A percentile compares a stretch with the other conserved stretches of the same genome.
These are phyloP conservation scores for Plantago major DNA, from an alignment of 257 asterid species.

Conservation along the genomic window DNA sequence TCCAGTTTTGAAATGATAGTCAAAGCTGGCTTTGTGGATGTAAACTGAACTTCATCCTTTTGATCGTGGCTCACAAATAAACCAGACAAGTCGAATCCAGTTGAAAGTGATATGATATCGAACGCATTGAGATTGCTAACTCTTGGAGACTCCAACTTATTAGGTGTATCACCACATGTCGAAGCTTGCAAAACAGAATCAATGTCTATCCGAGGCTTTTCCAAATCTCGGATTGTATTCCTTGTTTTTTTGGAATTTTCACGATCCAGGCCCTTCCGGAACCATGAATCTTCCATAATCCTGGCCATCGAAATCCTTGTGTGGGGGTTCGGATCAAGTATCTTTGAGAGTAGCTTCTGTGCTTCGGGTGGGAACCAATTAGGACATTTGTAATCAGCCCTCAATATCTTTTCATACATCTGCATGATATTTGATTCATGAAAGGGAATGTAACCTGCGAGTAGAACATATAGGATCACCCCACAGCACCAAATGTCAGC, in stretches of 20 bases:
- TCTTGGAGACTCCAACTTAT: constrained; percentile 28
- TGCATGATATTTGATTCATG: constrained; percentile 53
- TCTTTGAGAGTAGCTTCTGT: constrained; percentile 38
- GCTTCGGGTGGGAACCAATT: constrained; percentile 55
- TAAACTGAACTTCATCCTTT: constrained; percentile 65
- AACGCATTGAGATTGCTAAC: constrained; percentile 51
- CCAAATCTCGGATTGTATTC: constrained; percentile 16
- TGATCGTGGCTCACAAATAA: constrained; percentile 50
- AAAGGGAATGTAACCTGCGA: constrained; percentile 73
- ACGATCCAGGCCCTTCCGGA: constrained; percentile 38
- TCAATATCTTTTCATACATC: constrained; percentile 61
- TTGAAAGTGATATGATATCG: constrained; percentile 73
- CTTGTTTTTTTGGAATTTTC: constrained; percentile 6
- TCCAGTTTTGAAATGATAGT: constrained; percentile 47
- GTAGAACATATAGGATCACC: constrained; percentile 58
- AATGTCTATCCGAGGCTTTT: constrained; percentile 18
- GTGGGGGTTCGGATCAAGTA: constrained; percentile 71
- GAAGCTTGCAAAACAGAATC: constrained; percentile 10
- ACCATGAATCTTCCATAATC: constrained; percentile 65
- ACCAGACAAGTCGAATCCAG: constrained; percentile 72
- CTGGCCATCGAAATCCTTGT: constrained; percentile 50
- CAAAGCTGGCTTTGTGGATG: constrained; percentile 35
- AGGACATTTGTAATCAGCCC: constrained; percentile 55
- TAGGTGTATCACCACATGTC: constrained; percentile 8
- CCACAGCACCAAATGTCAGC: constrained; percentile 89